These are phyloP conservation scores for Rugonectria rugulosa DNA, from an alignment of 2,329 filamentous ascomycete genomes.

Conservation along the genomic window DNA sequence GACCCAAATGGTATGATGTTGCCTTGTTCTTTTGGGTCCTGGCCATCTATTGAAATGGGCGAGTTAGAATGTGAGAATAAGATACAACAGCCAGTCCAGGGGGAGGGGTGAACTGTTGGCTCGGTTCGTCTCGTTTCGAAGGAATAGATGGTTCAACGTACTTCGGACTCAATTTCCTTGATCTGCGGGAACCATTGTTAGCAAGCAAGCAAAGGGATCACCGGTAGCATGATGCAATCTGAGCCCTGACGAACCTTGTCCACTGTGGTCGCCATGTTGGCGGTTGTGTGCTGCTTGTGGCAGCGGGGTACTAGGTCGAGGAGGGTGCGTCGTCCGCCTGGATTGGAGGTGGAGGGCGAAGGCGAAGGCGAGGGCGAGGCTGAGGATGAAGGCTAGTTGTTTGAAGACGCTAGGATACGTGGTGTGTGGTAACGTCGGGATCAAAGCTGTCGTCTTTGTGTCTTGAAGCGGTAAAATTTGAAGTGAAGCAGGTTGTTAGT, in stretches of 20 bases:
- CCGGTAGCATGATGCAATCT: neutral
- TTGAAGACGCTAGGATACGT: conserved; percentile 27
- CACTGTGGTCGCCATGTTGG: conserved; percentile 93
- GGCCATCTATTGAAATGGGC: conserved; percentile 74
- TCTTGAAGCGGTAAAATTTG: conserved; percentile 19
- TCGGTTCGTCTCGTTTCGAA: neutral
- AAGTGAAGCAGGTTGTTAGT: conserved; percentile 35
- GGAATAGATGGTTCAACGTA: conserved; percentile 60
- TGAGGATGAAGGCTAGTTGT: conserved; percentile 22
- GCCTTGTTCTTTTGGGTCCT: conserved; percentile 97
- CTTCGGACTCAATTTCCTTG: conserved; percentile 95
- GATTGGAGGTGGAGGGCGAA: too few relatives aligned
- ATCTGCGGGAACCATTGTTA: conserved; percentile 66
- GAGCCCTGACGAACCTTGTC: conserved; percentile 75
- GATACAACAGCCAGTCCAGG: too few relatives aligned
- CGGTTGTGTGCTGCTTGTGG: conserved; percentile 25
- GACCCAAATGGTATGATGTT: conserved; percentile 91
- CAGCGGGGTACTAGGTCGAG: neutral
- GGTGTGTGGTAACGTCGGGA: conserved; percentile 1
- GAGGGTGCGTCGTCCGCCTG: neutral
- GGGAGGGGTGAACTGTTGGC: conserved; percentile 15
- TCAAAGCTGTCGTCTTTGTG: neutral
- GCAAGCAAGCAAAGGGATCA: conserved; percentile 14
- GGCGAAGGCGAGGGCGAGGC: conserved; percentile 14
- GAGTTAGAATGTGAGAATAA: too few relatives aligned